phyloP scores from a whole-genome alignment of 2,329 filamentous ascomycete genomes.

The Clonostachys byssicola region DNA sequence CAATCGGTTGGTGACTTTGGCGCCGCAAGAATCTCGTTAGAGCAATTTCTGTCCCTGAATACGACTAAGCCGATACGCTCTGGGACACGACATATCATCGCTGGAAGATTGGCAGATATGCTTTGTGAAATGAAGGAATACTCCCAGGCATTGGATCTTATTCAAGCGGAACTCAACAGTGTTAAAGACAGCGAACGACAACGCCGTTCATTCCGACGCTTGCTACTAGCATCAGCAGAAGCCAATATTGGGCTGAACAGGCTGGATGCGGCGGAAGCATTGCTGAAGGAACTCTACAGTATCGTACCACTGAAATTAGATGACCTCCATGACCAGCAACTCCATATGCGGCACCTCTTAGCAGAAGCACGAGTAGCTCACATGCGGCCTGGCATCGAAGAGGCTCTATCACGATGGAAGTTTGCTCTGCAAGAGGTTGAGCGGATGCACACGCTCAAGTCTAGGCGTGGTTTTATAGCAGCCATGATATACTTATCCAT shows the following conservation, averaged over 20 bases:
- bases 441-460: conserved; percentile 11
- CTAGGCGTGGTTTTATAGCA: conserved; percentile 12
- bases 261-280: conserved; percentile 5
- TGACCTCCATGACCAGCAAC: conserved; percentile 21
- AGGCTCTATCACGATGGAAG: conserved; percentile 14
- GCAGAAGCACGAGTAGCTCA: conserved; percentile 15
- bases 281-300: conserved; percentile 7
- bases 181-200: conserved; percentile 6
- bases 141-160: conserved; percentile 9
- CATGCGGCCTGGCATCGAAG: conserved; percentile 2
- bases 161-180: conserved; percentile 12
- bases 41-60: conserved; percentile 19
- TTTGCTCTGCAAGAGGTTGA: conserved; percentile 9
- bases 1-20: conserved; percentile 23
- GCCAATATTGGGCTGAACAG: conserved; percentile 12
- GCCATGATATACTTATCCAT: conserved; percentile 19
- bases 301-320: conserved; percentile 15
- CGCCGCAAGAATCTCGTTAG: conserved; percentile 17
- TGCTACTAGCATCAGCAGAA: conserved; percentile 16
- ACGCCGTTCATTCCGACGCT: conserved; percentile 12
- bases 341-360: conserved; percentile 20
- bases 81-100: conserved; percentile 16
- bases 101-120: conserved; percentile 17
- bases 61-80: conserved; percentile 13
- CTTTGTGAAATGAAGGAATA: conserved; percentile 20